Conservation (phyloP, 139 green algal species). For the Volvox reticuliferus region DNA sequence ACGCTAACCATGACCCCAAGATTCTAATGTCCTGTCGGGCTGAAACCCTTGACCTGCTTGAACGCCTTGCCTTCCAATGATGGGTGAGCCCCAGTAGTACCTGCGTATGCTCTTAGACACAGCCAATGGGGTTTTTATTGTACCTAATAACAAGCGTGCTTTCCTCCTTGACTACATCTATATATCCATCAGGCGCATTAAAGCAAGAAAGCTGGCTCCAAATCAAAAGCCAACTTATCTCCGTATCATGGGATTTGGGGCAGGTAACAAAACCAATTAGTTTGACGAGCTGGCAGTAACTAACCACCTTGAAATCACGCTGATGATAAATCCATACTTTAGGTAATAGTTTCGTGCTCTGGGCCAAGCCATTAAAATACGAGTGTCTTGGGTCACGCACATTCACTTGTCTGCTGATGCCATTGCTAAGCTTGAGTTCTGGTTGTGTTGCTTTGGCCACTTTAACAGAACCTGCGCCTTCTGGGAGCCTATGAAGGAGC, state of each 20-base stretch:
- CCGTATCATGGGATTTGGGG: neutral
- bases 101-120: constrained; percentile 8
- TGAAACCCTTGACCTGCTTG: neutral
- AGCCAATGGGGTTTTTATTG: neutral
- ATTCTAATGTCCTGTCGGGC: neutral
- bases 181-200: neutral
- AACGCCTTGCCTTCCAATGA: neutral
- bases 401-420: neutral
- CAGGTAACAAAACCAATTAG: neutral
- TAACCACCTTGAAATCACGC: no score
- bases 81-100: neutral
- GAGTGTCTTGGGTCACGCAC: neutral
- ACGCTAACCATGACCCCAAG: neutral
- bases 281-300: no score
- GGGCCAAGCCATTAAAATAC: neutral
- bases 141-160: neutral
- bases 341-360: neutral
- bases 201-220: neutral
- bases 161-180: neutral
- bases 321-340: no score
- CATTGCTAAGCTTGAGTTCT: neutral
- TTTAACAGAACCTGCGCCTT: constrained; percentile 11
- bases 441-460: neutral
- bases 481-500: neutral
- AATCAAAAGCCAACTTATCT: neutral